Evolutionary conservation across 176 grass and related monocot genomes (phyloP).

Genomic region (Aegilops umbellulata): DNA sequence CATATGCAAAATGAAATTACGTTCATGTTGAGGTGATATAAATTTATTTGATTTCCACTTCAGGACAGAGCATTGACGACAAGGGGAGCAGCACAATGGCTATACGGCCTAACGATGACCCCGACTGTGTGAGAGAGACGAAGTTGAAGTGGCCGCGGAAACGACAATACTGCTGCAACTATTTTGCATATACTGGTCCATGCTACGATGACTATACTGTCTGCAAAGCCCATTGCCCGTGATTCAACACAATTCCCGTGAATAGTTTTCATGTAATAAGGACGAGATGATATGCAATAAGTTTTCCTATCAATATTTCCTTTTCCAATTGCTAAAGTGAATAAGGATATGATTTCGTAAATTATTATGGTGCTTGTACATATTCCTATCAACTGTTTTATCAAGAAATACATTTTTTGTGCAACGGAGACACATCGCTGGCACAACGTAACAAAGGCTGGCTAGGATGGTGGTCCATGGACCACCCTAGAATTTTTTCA

Average conservation of each 20-base stretch:
- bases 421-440: no score
- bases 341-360: not conserved
- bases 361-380: not conserved
- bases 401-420: not conserved
- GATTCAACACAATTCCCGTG: not conserved
- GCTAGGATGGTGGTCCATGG: no score
- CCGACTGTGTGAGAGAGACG: not conserved
- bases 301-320: not conserved
- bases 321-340: not conserved
- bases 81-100: not conserved
- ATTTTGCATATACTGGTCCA: not conserved
- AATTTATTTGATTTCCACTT: not conserved
- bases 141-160: not conserved
- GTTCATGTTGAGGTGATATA: not conserved
- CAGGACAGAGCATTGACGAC: not conserved
- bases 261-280: not conserved
- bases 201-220: not conserved
- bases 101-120: not conserved
- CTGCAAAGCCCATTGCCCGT: not conserved
- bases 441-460: no score
- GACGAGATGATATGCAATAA: not conserved
- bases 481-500: no score
- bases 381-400: no score
- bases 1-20: not conserved
- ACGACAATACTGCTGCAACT: not conserved